phyloP scores from a whole-genome alignment of 139 green algal genomes.

The Trebouxia sp. region DNA sequence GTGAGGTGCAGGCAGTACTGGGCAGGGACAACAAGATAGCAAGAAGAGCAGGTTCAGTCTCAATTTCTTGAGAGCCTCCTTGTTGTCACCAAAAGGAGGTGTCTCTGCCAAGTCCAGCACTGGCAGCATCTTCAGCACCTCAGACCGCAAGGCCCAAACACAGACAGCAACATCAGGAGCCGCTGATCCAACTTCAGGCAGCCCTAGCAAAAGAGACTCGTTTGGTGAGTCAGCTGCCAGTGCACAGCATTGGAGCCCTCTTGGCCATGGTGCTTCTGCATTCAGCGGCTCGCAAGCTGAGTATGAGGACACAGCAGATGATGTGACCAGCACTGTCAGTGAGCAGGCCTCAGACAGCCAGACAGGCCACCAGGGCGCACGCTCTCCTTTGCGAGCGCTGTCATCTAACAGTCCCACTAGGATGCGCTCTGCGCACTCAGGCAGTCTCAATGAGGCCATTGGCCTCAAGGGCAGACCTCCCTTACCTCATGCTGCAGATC shows the following conservation, averaged over 20 bases:
- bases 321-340: neutral
- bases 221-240: neutral
- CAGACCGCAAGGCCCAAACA: neutral
- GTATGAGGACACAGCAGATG: neutral
- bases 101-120: neutral
- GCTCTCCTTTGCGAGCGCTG: neutral
- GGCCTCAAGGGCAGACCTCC: neutral
- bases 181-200: neutral
- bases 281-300: neutral
- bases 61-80: neutral
- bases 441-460: neutral
- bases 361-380: neutral
- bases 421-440: neutral
- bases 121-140: slow-evolving; percentile 2
- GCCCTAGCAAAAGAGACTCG: neutral
- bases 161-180: neutral
- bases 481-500: neutral
- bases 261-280: slow-evolving; percentile 2
- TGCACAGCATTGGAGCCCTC: slow-evolving; percentile 1
- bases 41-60: slow-evolving; percentile 25
- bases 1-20: neutral
- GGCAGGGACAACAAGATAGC: neutral
- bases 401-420: slow-evolving; percentile 14
- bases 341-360: neutral
- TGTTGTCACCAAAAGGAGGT: slow-evolving; percentile 10